Percentiles rank a stretch among this genome's conserved stretches.
These are phyloP conservation scores for Rhododendron simsii DNA, from an alignment of 148 eudicot genomes.

Conservation along the genomic window DNA sequence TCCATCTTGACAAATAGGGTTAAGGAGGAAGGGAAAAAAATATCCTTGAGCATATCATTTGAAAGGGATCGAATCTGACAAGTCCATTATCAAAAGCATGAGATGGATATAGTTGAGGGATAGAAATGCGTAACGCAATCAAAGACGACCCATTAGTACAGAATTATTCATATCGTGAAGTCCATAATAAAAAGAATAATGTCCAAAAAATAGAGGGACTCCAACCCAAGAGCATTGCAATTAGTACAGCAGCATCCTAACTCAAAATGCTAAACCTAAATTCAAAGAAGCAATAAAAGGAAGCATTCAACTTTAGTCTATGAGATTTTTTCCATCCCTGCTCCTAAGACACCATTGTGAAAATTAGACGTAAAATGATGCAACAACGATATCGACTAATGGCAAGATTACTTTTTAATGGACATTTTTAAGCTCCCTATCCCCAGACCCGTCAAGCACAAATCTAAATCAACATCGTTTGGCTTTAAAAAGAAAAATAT, in stretches of 20 bases:
- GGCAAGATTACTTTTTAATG: neutral
- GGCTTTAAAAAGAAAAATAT: neutral
- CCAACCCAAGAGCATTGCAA: neutral
- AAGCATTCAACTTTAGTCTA: neutral
- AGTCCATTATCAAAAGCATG: neutral
- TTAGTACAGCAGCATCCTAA: neutral
- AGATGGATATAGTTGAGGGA: neutral
- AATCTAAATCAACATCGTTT: neutral
- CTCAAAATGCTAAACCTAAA: neutral
- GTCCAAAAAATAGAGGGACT: neutral
- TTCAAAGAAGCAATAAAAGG: neutral
- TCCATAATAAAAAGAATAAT: neutral
- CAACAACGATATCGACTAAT: neutral
- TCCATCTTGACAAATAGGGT: neutral
- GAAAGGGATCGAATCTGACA: neutral
- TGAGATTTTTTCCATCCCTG: neutral
- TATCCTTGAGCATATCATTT: neutral
- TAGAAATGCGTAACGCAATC: neutral
- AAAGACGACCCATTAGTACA: neutral
- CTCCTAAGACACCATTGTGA: neutral
- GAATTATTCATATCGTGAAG: neutral
- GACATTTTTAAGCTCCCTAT: neutral
- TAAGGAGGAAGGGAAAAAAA: neutral
- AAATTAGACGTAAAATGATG: neutral
- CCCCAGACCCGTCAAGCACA: neutral